phyloP scores from a whole-genome alignment of 768 basidiomycete species.

The Hydnomerulius pinastri region DNA sequence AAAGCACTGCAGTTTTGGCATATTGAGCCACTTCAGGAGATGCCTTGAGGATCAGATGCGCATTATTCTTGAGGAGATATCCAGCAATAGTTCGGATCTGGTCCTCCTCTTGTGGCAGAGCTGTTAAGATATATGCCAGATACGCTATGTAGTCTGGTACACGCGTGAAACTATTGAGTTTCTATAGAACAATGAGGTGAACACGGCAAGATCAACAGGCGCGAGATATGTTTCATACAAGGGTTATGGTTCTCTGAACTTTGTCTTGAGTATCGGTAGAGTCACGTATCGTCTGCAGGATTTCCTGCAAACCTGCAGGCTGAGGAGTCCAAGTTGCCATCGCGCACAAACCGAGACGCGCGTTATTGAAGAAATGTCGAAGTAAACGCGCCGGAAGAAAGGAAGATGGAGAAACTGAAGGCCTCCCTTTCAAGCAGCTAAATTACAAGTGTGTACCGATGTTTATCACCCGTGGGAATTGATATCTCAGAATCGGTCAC shows the following conservation, averaged over 20 bases:
- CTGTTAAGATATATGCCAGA: constrained; percentile 89
- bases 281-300: constrained; percentile 87
- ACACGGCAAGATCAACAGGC: constrained; percentile 16
- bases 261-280: constrained; percentile 80
- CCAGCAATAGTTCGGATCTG: constrained; percentile 95
- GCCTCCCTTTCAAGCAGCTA: constrained; percentile 13
- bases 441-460: constrained; percentile 33
- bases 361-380: constrained; percentile 14
- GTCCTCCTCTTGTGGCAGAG: constrained; percentile 81
- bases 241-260: constrained; percentile 77
- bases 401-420: constrained; percentile 17
- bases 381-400: constrained; percentile 34
- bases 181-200: constrained; percentile 46
- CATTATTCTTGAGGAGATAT: constrained; percentile 95
- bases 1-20: constrained; percentile 74
- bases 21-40: constrained; percentile 67
- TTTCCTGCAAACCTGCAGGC: constrained; percentile 85
- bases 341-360: constrained; percentile 38
- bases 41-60: constrained; percentile 71
- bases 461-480: constrained; percentile 38
- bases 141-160: constrained; percentile 95
- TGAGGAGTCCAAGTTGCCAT: constrained; percentile 84
- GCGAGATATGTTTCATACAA: constrained; percentile 51
- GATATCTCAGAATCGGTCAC: constrained; percentile 36
- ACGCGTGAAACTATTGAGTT: constrained; percentile 84